Evolutionary conservation across 805 yeast species (phyloP).

Genomic region (Ogataea trehalophila): DNA sequence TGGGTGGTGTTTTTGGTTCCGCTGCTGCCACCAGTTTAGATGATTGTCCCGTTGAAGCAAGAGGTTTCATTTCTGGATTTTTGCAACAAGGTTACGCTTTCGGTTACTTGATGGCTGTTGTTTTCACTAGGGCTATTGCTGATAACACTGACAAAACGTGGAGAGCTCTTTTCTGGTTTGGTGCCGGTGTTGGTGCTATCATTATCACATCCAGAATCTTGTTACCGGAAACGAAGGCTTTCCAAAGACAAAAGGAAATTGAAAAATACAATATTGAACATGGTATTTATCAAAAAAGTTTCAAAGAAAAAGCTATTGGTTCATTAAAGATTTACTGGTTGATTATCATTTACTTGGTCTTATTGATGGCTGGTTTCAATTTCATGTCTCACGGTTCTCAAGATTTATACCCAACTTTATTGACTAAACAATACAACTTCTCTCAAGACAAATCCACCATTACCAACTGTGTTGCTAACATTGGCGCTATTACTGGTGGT

Average conservation of each 20-base stretch:
- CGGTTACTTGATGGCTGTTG: slow-evolving; percentile 61
- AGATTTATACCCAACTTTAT: slow-evolving; percentile 55
- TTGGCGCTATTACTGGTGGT: slow-evolving; percentile 59
- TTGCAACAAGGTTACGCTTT: slow-evolving; percentile 80
- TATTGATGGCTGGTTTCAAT: slow-evolving; percentile 60
- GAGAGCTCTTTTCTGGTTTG: slow-evolving; percentile 67
- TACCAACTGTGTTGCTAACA: slow-evolving; percentile 51
- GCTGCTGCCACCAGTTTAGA: slow-evolving; percentile 51
- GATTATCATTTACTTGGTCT: slow-evolving; percentile 48
- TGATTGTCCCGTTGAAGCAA: slow-evolving; percentile 47
- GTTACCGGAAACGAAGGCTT: slow-evolving; percentile 52
- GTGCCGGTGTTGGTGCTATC: slow-evolving; percentile 51
- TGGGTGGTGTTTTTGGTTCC: slow-evolving; percentile 55
- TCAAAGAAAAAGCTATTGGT: slow-evolving; percentile 29
- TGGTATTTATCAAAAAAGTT: slow-evolving; percentile 29
- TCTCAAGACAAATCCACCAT: slow-evolving; percentile 44
- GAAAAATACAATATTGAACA: slow-evolving; percentile 28
- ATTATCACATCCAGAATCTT: slow-evolving; percentile 38
- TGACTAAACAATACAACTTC: slow-evolving; percentile 41
- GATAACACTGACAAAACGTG: slow-evolving; percentile 48
- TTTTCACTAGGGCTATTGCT: slow-evolving; percentile 60
- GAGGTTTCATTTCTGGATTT: slow-evolving; percentile 59
- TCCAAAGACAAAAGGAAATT: slow-evolving; percentile 36
- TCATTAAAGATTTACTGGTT: slow-evolving; percentile 52
- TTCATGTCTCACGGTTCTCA: slow-evolving; percentile 62